Evolutionary conservation across 2,329 filamentous ascomycete species (phyloP).

Genomic region (Fusarium coffeatum): DNA sequence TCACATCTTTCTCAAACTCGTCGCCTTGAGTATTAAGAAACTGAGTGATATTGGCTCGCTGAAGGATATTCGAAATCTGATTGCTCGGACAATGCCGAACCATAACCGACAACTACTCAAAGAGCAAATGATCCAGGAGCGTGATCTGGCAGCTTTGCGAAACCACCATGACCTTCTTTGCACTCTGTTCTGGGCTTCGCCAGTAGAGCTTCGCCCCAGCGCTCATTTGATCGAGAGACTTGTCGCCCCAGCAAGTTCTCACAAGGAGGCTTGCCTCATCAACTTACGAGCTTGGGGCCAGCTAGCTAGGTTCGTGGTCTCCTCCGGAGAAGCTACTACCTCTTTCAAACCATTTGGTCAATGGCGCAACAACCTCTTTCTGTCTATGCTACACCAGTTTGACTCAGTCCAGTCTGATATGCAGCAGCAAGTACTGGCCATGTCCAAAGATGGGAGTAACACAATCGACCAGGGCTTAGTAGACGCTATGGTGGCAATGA

Average conservation of each 20-base stretch:
- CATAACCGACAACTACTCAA: slow-evolving; percentile 73
- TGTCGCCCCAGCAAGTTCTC: slow-evolving; percentile 68
- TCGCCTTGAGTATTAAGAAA: slow-evolving; percentile 67
- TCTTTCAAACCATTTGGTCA: slow-evolving; percentile 59
- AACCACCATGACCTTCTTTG: slow-evolving; percentile 77
- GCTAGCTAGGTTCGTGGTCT: slow-evolving; percentile 68
- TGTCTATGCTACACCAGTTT: slow-evolving; percentile 68
- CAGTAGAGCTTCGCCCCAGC: slow-evolving; percentile 64
- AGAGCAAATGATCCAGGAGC: slow-evolving; percentile 68
- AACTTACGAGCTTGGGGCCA: slow-evolving; percentile 73
- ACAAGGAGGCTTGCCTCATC: slow-evolving; percentile 74
- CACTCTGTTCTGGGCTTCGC: slow-evolving; percentile 73
- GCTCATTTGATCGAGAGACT: slow-evolving; percentile 68
- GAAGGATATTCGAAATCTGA: slow-evolving; percentile 71
- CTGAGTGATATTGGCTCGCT: slow-evolving; percentile 59
- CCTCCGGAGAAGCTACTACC: slow-evolving; percentile 58
- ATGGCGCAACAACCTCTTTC: slow-evolving; percentile 69
- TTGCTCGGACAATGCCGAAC: slow-evolving; percentile 72
- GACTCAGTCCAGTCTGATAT: slow-evolving; percentile 66
- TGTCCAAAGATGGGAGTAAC: slow-evolving; percentile 60
- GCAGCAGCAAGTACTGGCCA: slow-evolving; percentile 63
- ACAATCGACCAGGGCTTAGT: slow-evolving; percentile 59
- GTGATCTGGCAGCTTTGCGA: slow-evolving; percentile 71
- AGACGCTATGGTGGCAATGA: slow-evolving; percentile 62
- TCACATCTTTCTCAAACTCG: slow-evolving; percentile 73